These are phyloP conservation scores for Camelina laxa DNA, from an alignment of 345 rosid genomes.

Conservation along the genomic window DNA sequence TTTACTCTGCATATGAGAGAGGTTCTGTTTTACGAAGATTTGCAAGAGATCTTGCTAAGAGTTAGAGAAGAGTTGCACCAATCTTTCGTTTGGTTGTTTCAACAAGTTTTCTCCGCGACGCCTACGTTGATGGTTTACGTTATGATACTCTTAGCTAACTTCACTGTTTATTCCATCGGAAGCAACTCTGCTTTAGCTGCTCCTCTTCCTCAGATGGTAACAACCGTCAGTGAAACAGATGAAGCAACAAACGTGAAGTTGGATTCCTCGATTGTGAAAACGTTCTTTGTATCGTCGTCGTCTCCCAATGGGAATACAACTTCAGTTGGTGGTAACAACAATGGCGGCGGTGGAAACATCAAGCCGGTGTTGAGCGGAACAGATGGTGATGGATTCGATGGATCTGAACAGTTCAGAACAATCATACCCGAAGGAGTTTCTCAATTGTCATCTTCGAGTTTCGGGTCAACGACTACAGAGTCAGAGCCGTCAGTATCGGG, in stretches of 20 bases:
- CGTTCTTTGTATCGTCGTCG: slow-evolving; percentile 47
- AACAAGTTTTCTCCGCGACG: slow-evolving; percentile 86
- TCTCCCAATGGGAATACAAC: slow-evolving; percentile 59
- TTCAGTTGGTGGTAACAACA: slow-evolving; percentile 58
- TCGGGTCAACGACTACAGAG: slow-evolving; percentile 51
- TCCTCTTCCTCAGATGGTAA: slow-evolving; percentile 27
- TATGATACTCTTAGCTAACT: slow-evolving; percentile 89
- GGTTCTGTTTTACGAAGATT: slow-evolving; percentile 64
- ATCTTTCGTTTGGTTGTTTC: slow-evolving; percentile 94
- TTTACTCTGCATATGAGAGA: slow-evolving; percentile 80
- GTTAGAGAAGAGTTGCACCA: slow-evolving; percentile 83
- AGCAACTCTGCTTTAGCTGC: slow-evolving; percentile 56
- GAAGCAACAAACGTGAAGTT: slow-evolving; percentile 46
- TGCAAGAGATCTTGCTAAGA: slow-evolving; percentile 66
- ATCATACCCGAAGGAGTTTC: slow-evolving; percentile 61
- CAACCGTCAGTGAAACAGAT: slow-evolving; percentile 37
- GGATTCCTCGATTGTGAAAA: slow-evolving; percentile 55
- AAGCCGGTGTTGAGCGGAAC: slow-evolving; percentile 61
- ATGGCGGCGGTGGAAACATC: slow-evolving; percentile 78
- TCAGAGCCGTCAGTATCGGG: slow-evolving; percentile 53
- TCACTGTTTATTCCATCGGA: slow-evolving; percentile 75
- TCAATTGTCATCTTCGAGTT: slow-evolving; percentile 54
- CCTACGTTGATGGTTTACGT: slow-evolving; percentile 93
- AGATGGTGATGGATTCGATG: slow-evolving; percentile 73
- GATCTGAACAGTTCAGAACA: slow-evolving; percentile 52